phyloP scores from a whole-genome alignment of 2,329 filamentous ascomycete species.

The Cladorrhinum sp. region DNA sequence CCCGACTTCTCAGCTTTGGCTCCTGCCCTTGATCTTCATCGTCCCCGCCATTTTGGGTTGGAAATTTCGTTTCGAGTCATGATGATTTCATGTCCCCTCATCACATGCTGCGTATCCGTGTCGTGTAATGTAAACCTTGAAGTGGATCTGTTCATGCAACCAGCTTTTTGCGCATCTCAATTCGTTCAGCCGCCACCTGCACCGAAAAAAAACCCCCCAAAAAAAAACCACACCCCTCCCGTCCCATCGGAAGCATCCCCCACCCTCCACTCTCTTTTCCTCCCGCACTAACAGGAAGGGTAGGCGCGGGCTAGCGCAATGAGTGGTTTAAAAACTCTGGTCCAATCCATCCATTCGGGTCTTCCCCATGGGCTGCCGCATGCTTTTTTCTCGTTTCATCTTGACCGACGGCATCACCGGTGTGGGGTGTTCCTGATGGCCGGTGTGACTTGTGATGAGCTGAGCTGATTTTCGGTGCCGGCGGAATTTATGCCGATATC shows the following conservation, averaged over 20 bases:
- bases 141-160: neutral
- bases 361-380: constrained; percentile 5
- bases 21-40: neutral
- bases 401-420: neutral
- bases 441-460: neutral
- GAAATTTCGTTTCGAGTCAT: neutral
- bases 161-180: neutral
- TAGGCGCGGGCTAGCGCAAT: neutral
- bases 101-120: neutral
- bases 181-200: neutral
- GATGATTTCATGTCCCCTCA: neutral
- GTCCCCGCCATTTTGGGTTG: neutral
- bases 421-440: neutral
- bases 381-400: neutral
- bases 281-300: constrained; percentile 14
- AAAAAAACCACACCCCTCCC: constrained; percentile 1
- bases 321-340: neutral
- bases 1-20: neutral
- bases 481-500: neutral
- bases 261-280: constrained; percentile 9
- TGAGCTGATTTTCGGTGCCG: neutral
- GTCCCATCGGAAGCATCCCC: constrained; percentile 19
- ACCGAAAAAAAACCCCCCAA: neutral
- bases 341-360: constrained; percentile 4
- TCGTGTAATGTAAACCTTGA: neutral